Base-by-base conservation (phyloP, 1,284 basidiomycete species). In the Apiotrichum porosum region DNA sequence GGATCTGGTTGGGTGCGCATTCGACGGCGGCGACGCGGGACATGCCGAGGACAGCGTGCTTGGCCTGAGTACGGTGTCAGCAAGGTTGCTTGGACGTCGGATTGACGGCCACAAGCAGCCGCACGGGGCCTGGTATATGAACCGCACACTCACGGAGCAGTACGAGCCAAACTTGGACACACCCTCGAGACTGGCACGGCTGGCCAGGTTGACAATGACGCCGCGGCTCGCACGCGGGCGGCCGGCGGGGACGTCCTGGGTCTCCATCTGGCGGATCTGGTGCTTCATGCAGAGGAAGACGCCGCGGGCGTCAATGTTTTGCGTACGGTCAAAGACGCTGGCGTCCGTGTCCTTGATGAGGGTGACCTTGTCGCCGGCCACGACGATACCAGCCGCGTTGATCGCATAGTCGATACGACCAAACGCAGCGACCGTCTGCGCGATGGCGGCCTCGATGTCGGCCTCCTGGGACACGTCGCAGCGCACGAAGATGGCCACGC, bases 341-440 rank as follows among this genome's bases (percentile, higher is more conserved):
- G 26, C 26, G 26, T 6, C 26, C 26, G 26, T 28, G 26, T 28
- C 26, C 26, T 28, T 28, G 26, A 28, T 28, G 26, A 28, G 26
- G 8, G 26, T 28, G 8, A 28, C 26, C 8, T 6, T 28, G 26
- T 12, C 26, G 26, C 26, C 26, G 8, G 26, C 6, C 8, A 28
- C 26, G 26, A 28, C 26, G 24, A 65, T 56, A 2, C 65, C 65
- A 3, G 65, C 65, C 19, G 52, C 49, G 37, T 67, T 67, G 24
- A 63, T 57, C 26, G 60, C 61, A 37, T 67, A 65, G 49, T 67
- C 65, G 31, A 67, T 47, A n/a, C 63, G 54, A 3, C 63, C 63
- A 35, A 60, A 62, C 22, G 5, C 9, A 6, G 33, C 26, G 6
- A 47, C 47, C 1, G 40, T 36, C 12, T 17, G 17, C 0, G 33